Conservation (phyloP, 768 basidiomycete species). For the Collybiopsis confluens region DNA sequence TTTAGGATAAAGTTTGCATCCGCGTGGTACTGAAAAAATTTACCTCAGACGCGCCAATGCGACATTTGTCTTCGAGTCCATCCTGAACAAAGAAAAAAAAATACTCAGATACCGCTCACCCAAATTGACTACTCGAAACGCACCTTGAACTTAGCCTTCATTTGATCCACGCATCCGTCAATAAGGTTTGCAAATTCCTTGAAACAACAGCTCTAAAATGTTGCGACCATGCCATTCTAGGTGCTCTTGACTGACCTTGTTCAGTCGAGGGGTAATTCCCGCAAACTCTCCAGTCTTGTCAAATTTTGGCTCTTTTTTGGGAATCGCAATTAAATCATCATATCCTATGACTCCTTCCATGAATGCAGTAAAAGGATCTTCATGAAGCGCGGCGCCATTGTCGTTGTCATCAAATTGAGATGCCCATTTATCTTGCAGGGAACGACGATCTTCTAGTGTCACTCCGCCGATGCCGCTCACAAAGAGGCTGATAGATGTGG, state of each 20-base stretch:
- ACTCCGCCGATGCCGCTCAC: conserved; percentile 50
- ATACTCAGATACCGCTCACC: neutral
- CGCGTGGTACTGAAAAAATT: conserved; percentile 13
- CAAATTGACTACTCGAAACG: neutral
- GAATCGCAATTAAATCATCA: neutral
- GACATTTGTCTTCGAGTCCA: conserved; percentile 57
- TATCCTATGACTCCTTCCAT: conserved; percentile 21
- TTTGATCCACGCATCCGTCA: conserved; percentile 38
- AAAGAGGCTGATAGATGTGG: conserved; percentile 42
- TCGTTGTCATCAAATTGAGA: conserved; percentile 24
- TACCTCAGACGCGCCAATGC: conserved; percentile 46
- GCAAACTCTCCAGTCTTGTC: conserved; percentile 36
- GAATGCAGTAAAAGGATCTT: conserved; percentile 30
- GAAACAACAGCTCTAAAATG: neutral
- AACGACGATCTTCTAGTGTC: conserved; percentile 44
- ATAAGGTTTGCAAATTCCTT: conserved; percentile 47
- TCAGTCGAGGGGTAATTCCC: conserved; percentile 45
- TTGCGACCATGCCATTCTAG: neutral
- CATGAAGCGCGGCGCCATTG: conserved; percentile 7
- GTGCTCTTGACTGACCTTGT: conserved; percentile 24
- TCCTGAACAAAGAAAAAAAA: conserved; percentile 33
- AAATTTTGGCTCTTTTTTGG: conserved; percentile 26
- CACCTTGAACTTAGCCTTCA: conserved; percentile 29
- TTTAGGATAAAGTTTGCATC: neutral
- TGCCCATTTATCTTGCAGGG: conserved; percentile 50